Conservation (phyloP, 2,329 filamentous ascomycete genomes). For the Ascocoryne sarcoides region DNA sequence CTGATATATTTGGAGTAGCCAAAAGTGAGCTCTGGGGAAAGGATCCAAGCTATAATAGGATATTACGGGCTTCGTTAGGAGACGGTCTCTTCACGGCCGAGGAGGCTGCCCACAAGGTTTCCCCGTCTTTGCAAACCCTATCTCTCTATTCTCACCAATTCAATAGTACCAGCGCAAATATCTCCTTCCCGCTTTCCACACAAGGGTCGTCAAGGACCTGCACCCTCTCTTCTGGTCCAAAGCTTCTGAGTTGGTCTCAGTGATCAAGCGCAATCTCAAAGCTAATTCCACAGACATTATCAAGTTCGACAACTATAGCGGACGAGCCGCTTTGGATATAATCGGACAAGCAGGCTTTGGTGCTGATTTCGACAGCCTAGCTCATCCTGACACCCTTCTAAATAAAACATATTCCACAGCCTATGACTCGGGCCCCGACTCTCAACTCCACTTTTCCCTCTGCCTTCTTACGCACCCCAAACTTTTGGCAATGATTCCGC, state of each 20-base stretch:
- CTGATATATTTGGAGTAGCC: slow-evolving; percentile 8
- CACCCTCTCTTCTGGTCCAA: slow-evolving; percentile 79
- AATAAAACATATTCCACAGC: slow-evolving; percentile 44
- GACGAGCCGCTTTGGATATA: slow-evolving; percentile 61
- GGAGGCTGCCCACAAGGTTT: slow-evolving; percentile 71
- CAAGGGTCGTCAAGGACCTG: slow-evolving; percentile 74
- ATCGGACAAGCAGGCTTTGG: slow-evolving; percentile 64
- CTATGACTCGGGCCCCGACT: slow-evolving; percentile 35
- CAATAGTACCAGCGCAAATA: slow-evolving; percentile 63
- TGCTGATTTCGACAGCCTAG: slow-evolving; percentile 56
- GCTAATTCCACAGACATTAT: slow-evolving; percentile 18
- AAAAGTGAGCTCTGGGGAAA: slow-evolving; percentile 9
- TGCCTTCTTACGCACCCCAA: slow-evolving; percentile 36
- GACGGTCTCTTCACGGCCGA: slow-evolving; percentile 68
- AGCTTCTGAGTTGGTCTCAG: slow-evolving; percentile 47
- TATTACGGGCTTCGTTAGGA: slow-evolving; percentile 37
- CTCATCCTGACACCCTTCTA: slow-evolving; percentile 50
- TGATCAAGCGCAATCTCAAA: slow-evolving; percentile 10
- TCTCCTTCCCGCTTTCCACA: slow-evolving; percentile 70
- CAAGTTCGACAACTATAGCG: slow-evolving; percentile 42
- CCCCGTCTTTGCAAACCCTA: not conserved
- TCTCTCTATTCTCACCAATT: not conserved
- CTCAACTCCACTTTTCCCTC: slow-evolving; percentile 32
- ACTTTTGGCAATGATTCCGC: slow-evolving; percentile 42
- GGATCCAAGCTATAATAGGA: slow-evolving; percentile 31